Conservation (phyloP, 75 land plant genomes). For the Selaginella moellendorffii region DNA sequence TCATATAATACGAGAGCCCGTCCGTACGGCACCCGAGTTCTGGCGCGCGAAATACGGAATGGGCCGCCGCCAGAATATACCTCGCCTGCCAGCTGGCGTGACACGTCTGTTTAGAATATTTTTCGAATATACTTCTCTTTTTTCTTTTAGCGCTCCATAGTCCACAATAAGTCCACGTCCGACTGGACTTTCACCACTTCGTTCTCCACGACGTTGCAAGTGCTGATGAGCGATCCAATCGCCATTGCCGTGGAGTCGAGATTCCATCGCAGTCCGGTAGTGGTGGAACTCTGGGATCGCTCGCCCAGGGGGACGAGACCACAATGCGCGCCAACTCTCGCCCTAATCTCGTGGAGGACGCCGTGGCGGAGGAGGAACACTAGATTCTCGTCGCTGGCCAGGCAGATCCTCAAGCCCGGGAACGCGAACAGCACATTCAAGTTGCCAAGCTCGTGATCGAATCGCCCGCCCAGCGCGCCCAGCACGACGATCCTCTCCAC, state of each 20-base stretch:
- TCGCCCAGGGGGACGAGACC: constrained; percentile 1
- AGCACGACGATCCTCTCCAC: neutral
- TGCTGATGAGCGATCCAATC: constrained; percentile 75
- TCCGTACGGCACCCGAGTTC: too few species aligned
- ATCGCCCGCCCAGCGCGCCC: constrained; percentile 4
- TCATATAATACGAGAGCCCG: too few species aligned
- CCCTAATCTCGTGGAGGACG: neutral
- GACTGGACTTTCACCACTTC: constrained; percentile 57
- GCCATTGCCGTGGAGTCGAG: constrained; percentile 46
- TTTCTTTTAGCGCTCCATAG: too few species aligned
- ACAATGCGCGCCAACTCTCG: neutral
- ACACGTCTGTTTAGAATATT: too few species aligned
- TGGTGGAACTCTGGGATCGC: neutral
- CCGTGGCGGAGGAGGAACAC: neutral
- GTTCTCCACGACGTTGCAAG: constrained; percentile 47
- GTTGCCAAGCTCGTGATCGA: constrained; percentile 2
- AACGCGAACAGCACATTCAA: neutral
- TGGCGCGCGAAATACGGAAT: too few species aligned
- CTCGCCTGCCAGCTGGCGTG: too few species aligned
- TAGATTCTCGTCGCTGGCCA: constrained; percentile 3
- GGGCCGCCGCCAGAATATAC: too few species aligned
- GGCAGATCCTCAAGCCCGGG: neutral
- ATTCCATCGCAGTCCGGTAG: constrained; percentile 5
- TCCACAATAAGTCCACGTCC: constrained; percentile 90
- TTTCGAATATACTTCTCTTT: too few species aligned